These are phyloP conservation scores for Aureobasidium sp. DNA, from an alignment of 2,329 filamentous ascomycete species.

Conservation along the genomic window DNA sequence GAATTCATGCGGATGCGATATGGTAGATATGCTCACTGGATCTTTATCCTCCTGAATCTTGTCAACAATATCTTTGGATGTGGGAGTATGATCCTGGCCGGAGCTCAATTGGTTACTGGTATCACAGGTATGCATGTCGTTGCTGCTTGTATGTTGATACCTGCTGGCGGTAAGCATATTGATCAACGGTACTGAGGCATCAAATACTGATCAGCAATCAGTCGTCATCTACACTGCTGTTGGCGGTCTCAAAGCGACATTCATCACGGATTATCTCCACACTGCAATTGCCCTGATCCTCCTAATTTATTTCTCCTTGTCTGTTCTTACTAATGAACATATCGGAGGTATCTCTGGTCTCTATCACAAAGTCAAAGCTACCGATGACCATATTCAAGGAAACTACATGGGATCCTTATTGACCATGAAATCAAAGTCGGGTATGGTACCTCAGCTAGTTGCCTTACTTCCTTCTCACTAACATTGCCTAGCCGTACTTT, in stretches of 20 bases:
- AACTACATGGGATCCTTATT: slow-evolving; percentile 44
- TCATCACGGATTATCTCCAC: slow-evolving; percentile 44
- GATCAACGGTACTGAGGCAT: neutral
- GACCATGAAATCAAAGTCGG: slow-evolving; percentile 41
- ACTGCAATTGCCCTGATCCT: slow-evolving; percentile 43
- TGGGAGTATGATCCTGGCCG: slow-evolving; percentile 26
- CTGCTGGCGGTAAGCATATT: slow-evolving; percentile 35
- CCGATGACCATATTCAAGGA: slow-evolving; percentile 37
- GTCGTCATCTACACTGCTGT: slow-evolving; percentile 43
- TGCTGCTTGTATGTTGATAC: slow-evolving; percentile 41
- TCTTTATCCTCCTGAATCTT: slow-evolving; percentile 25
- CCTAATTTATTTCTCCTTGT: slow-evolving; percentile 41
- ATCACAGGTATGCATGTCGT: slow-evolving; percentile 43
- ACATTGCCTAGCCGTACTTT: slow-evolving; percentile 24
- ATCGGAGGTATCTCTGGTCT: slow-evolving; percentile 38
- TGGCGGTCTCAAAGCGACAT: slow-evolving; percentile 44
- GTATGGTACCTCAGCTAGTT: slow-evolving; percentile 25
- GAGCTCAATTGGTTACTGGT: slow-evolving; percentile 24
- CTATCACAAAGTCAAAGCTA: slow-evolving; percentile 42
- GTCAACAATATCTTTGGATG: slow-evolving; percentile 35
- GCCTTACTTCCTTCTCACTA: neutral
- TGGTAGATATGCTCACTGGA: slow-evolving; percentile 21
- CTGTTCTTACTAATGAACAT: slow-evolving; percentile 36
- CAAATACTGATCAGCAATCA: slow-evolving; percentile 18
- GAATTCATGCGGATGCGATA: slow-evolving; percentile 41